phyloP scores from a whole-genome alignment of 139 green algal genomes.

The Chlorella sp. region DNA sequence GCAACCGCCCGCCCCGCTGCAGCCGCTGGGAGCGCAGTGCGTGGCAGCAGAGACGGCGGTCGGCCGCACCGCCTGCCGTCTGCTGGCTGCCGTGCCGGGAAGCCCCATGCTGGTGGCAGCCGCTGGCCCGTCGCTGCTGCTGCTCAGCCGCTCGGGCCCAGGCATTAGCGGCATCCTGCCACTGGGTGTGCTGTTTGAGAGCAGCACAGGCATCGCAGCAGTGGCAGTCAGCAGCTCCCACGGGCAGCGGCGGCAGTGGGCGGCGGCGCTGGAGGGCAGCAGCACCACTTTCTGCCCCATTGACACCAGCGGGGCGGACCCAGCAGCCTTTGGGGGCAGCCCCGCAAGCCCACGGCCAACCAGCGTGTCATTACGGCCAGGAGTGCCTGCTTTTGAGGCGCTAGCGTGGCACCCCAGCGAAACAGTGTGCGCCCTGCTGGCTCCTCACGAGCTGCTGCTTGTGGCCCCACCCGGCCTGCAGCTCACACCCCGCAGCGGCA shows the following conservation, averaged over 20 bases:
- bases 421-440: neutral
- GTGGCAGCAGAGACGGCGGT: neutral
- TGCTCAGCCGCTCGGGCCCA: neutral
- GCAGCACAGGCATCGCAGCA: neutral
- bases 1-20: neutral
- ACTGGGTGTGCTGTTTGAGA: neutral
- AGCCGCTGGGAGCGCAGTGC: neutral
- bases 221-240: neutral
- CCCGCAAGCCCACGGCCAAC: too few species aligned
- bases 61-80: neutral
- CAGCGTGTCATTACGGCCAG: too few species aligned
- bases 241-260: constrained; percentile 10
- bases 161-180: neutral
- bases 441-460: constrained; percentile 8
- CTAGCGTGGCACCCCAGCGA: neutral
- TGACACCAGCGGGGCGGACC: neutral
- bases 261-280: neutral
- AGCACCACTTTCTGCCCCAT: neutral
- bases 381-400: too few species aligned
- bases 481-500: neutral
- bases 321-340: neutral
- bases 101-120: neutral
- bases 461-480: neutral
- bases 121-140: neutral
- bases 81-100: constrained; percentile 10